Base-by-base conservation (phyloP, 169 alveolate genomes). In the Plasmodium knowlesi region DNA sequence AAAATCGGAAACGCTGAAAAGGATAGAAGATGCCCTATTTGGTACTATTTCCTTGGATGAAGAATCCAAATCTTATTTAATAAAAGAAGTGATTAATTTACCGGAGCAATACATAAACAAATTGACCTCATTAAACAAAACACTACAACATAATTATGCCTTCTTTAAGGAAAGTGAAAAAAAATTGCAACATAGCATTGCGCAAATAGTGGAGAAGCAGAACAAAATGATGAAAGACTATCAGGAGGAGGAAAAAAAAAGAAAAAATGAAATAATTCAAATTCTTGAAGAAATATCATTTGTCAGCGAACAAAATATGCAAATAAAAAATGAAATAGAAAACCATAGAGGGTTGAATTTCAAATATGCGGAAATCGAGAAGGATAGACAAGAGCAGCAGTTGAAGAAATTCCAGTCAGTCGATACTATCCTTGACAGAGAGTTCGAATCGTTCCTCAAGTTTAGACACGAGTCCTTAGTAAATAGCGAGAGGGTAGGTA, bases 321-420 rank as follows among this genome's bases (percentile, higher is more conserved):
- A 88, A 79, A 54, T 88, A 53, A 28, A 88, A 22, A 88, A 88
- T 54, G 94, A 88, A 79, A 88, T 88, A 88, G 54, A 88, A 79
- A 88, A 79, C 30, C 82, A 88, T 67, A 30, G 61, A 30, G 53
- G 71, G 30, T 88, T 88, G 53, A 57, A 88, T 41, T 41, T 39
- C n/a, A 57, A 19, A 57, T 88, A 79, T 88, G 43, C 71, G 10
- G 34, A 37, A 25, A 30, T 28, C 5, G 90, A 88, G 34, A 54
- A 88, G 72, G 43, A 88, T 53, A 79, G 25, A 14, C 34, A 88
- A 6, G 82, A 57, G 72, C 54, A 88, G 82, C 53, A 88, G 22
- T 57, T 46, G 32, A 88, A 79, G 82, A 88, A 79, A 61, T 22
- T 88, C 30, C 89, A 88, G 22, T 78, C 57, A 6, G 72, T 54